Base-by-base conservation (phyloP, 768 basidiomycete genomes). In the Leccinum sublutescens region DNA sequence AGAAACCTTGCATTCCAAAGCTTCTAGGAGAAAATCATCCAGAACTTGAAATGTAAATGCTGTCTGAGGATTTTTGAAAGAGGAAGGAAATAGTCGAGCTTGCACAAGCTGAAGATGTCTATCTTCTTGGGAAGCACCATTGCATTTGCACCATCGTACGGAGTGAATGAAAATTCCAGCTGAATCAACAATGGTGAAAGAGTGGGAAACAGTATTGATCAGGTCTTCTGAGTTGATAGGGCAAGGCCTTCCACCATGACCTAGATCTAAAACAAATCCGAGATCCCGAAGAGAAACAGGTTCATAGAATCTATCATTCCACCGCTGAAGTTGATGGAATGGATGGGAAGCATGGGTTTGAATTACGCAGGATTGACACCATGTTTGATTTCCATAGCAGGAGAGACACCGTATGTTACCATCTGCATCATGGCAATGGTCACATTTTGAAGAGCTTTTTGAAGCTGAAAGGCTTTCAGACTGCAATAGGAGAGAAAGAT, bases 41-140 rank as follows among this genome's bases (percentile, higher is more conserved):
- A 70, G 60, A 3, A 66, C 67, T 5, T 51, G 19, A 48, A 70
- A 70, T 4, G 63, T 70, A 25, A 71, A 71, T 1, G 60, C 66
- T 0, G 61, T 62, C 23, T 62, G 50, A 11, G 66, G 64, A 19
- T 40, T 49, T 0, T 21, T 31, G 3, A 60, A 40, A 14, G 57
- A 64, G 7, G 68, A 56, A 2, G 68, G 59, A 45, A 49, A 49
- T 49, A 49, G 21, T 25, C 23, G 19, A 25, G n/a, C 19, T 25
- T 21, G 21, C 11, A 49, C 11, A 5, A 49, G 48, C 21, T 49
- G 48, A 21, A 49, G 48, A 21, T 49, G 48, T 49, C 21, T 49
- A 25, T 56, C 48, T 38, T 56, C 5, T 5, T 2, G 5, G 8
- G 3, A 14, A 4, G 17, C 4, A 8, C 34, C 25, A 21, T 25